Base-by-base conservation (phyloP, 352 stramenopile genomes). In the Phytopythium ostracodes region DNA sequence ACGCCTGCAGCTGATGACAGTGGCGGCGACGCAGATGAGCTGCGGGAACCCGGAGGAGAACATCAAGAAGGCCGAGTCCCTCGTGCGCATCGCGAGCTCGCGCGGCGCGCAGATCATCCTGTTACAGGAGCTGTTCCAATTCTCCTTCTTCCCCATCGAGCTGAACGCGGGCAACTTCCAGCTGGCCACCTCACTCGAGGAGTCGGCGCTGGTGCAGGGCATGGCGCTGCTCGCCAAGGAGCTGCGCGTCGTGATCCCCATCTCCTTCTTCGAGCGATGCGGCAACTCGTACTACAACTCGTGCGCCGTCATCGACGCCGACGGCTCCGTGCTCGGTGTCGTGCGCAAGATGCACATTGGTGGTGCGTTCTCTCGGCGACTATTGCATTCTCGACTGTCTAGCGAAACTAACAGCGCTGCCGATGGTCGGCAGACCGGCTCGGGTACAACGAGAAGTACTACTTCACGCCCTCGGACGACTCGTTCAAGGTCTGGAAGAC, bases 261-360 rank as follows among this genome's bases (percentile, higher is more conserved):
- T 97, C 62, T 96, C 86, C 65, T 97, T 97, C 74, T 98, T 97
- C 61, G 91, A 98, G 72, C 73, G 87, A 14, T 81, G 85, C 71
- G 79, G 83, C 59, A 95, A 96, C 71, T 94, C 89, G 63, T 97
- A 94, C 77, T 98, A 97, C 82, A 98, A 97, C 68, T 96, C 89
- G 33, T 90, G 91, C 42, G 90, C 90, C 4, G 67, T 98, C 35
- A 96, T 98, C 65, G 90, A 98, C 74, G 89, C 91, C 15, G 91
- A 97, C 60, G 91, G 91, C 50, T 64, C 70, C 4, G 79, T 92
- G 44, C 68, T 98, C 20, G 91, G 90, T 14, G 79, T 94, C 10
- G 81, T 92, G 31, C 85, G 91, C 65, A 98, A 98, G 73, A 86
- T 90, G 62, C 91, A 97, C 66, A 97, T 98, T 68, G 87, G 89